phyloP scores from a whole-genome alignment of 352 stramenopile genomes.

The Lagenidium giganteum region DNA sequence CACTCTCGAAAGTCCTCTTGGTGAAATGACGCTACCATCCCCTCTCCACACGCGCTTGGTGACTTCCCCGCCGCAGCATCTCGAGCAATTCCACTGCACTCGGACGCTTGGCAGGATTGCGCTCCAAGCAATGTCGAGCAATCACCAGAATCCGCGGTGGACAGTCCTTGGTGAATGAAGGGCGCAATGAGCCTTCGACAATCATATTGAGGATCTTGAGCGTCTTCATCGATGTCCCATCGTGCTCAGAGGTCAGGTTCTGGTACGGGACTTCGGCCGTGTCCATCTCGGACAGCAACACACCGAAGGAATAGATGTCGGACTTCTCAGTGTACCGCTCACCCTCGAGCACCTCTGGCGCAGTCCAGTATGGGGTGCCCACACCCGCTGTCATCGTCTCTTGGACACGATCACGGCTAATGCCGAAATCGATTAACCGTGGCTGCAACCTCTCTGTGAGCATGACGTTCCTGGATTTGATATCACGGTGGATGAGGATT shows the following conservation, averaged over 20 bases:
- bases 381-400: conserved; percentile 79
- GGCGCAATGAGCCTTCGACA: conserved; percentile 64
- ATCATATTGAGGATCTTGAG: conserved; percentile 81
- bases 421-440: conserved; percentile 69
- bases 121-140: conserved; percentile 50
- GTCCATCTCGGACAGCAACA: conserved; percentile 73
- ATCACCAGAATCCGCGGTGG: conserved; percentile 44
- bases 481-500: conserved; percentile 64
- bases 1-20: no score
- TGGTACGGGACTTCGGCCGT: conserved; percentile 67
- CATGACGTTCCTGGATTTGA: conserved; percentile 75
- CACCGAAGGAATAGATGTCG: conserved; percentile 72
- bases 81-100: conserved; percentile 69
- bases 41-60: no score
- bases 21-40: no score
- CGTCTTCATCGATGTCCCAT: conserved; percentile 67
- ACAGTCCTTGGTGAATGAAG: conserved; percentile 67
- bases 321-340: conserved; percentile 76
- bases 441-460: conserved; percentile 49
- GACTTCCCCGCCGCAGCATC: no score
- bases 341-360: conserved; percentile 61
- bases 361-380: conserved; percentile 68
- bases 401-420: conserved; percentile 60
- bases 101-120: conserved; percentile 52
- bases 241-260: conserved; percentile 25